Conservation (phyloP, 2,329 filamentous ascomycete species). For the Westerdykella ornata region DNA sequence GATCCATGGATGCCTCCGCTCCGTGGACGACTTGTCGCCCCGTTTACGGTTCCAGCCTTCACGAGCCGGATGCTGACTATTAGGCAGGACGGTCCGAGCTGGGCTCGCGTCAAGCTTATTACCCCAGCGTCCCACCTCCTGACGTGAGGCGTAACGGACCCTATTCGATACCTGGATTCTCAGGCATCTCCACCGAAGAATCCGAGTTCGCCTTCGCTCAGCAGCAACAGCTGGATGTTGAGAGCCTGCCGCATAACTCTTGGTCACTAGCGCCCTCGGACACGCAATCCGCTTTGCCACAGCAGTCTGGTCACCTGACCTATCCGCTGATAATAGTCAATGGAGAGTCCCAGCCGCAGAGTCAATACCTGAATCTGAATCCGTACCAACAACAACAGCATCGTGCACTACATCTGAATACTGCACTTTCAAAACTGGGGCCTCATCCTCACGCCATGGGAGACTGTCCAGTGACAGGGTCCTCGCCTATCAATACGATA, state of each 20-base stretch:
- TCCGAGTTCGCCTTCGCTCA: constrained; percentile 17
- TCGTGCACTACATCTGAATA: constrained; percentile 18
- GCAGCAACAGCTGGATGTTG: constrained; percentile 18
- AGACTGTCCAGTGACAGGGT: constrained; percentile 17
- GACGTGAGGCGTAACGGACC: not conserved
- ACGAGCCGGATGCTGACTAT: constrained; percentile 3
- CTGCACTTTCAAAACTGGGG: constrained; percentile 12
- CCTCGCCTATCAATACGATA: constrained; percentile 16
- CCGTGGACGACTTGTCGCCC: not conserved
- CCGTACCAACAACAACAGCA: constrained; percentile 32
- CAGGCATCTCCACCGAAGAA: constrained; percentile 20
- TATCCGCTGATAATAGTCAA: constrained; percentile 29
- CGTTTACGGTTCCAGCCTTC: constrained; percentile 10
- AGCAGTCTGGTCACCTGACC: constrained; percentile 30
- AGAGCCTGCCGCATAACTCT: constrained; percentile 16
- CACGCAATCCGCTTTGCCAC: constrained; percentile 23
- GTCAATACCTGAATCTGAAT: not conserved
- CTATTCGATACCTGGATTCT: constrained; percentile 17
- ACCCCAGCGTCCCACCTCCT: not conserved
- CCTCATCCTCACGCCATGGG: constrained; percentile 19
- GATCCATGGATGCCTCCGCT: too few species aligned
- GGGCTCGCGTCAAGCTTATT: constrained; percentile 6
- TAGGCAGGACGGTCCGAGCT: constrained; percentile 6
- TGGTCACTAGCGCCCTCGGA: constrained; percentile 20
- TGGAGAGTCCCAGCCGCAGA: too few species aligned